Percentiles rank a stretch among this genome's conserved stretches.
These are phyloP conservation scores for Mallotus japonicus DNA, from an alignment of 441 rosid species.

Conservation along the genomic window DNA sequence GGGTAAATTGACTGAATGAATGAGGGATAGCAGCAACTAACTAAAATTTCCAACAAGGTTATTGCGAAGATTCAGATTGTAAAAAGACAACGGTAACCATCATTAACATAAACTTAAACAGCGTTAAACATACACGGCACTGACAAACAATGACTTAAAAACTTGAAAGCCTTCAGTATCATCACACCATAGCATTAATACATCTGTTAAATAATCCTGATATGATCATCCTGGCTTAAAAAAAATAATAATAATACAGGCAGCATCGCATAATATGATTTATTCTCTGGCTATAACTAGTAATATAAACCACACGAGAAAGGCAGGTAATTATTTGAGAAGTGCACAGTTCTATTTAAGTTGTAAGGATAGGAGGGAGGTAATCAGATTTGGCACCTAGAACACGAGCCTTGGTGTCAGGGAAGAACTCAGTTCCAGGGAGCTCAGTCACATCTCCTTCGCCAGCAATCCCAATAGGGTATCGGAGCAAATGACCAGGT, in stretches of 20 bases:
- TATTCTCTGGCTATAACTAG: conserved; percentile 24
- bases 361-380: conserved; percentile 93
- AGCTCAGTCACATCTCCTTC: conserved; percentile 71
- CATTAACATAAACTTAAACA: conserved; percentile 2
- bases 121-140: neutral
- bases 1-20: too few species aligned
- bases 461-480: conserved; percentile 66
- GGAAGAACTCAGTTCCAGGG: conserved; percentile 77
- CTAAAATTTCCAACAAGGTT: too few species aligned
- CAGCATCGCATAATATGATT: conserved; percentile 4
- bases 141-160: conserved; percentile 3
- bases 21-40: too few species aligned
- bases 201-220: conserved; percentile 11
- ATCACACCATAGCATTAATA: conserved; percentile 21
- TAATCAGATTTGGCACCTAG: conserved; percentile 87
- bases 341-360: conserved; percentile 33
- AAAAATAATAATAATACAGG: neutral
- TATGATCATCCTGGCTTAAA: conserved; percentile 12
- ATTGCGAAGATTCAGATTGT: too few species aligned
- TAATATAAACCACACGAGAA: neutral
- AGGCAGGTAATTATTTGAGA: conserved; percentile 16
- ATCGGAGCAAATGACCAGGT: conserved; percentile 95
- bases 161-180: conserved; percentile 13
- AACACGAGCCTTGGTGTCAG: conserved; percentile 85
- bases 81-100: neutral